These are phyloP conservation scores for Pyrenophora graminea DNA, from an alignment of 2,329 filamentous ascomycete species.

Conservation along the genomic window DNA sequence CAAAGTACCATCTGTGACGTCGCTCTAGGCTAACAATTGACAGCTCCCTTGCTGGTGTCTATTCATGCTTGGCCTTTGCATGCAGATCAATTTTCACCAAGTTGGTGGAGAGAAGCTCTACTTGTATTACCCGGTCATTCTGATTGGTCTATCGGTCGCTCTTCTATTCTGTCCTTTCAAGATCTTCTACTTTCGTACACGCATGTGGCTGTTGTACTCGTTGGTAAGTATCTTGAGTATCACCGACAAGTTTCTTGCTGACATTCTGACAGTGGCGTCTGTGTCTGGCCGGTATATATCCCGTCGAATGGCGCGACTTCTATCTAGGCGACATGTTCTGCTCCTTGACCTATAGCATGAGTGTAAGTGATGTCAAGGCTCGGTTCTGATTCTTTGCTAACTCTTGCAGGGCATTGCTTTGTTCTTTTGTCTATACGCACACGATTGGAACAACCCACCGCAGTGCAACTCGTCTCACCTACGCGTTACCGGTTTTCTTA, in stretches of 20 bases:
- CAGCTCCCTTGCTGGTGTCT: constrained; percentile 82
- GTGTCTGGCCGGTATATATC: constrained; percentile 81
- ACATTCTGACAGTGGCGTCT: constrained; percentile 71
- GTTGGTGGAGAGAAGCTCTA: constrained; percentile 71
- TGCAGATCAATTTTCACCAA: constrained; percentile 86
- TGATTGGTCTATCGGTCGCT: constrained; percentile 69
- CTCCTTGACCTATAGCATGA: constrained; percentile 86
- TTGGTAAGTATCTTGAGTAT: constrained; percentile 62
- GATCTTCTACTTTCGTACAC: constrained; percentile 73
- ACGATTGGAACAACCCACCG: constrained; percentile 70
- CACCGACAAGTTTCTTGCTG: constrained; percentile 21
- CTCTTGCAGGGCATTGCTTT: constrained; percentile 74
- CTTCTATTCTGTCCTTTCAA: constrained; percentile 78
- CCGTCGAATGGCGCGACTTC: constrained; percentile 96
- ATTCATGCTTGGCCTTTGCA: constrained; percentile 73
- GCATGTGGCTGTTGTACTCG: constrained; percentile 87
- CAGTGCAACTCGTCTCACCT: constrained; percentile 88
- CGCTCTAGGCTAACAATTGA: constrained; percentile 10
- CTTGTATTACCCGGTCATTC: constrained; percentile 82
- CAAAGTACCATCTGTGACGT: neutral
- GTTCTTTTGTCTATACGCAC: constrained; percentile 93
- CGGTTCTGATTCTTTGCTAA: constrained; percentile 4
- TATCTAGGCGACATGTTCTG: constrained; percentile 98
- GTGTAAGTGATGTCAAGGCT: constrained; percentile 60
- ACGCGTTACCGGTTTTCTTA: constrained; percentile 82